phyloP scores from a whole-genome alignment of 1,284 basidiomycete genomes.

The Porogramme epimiltina region DNA sequence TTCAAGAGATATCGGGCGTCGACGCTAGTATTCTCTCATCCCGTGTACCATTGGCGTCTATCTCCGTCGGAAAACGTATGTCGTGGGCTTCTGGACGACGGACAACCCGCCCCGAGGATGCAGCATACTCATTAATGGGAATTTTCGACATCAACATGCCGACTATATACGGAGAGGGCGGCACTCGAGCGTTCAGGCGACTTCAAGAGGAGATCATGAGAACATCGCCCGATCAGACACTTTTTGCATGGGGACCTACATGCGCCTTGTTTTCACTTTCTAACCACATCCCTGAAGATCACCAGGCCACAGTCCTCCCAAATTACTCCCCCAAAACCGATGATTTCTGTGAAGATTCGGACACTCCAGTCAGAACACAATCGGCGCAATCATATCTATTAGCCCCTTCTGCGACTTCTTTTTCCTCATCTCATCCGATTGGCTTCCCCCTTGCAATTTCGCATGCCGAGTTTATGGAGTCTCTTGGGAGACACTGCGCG shows the following conservation, averaged over 20 bases:
- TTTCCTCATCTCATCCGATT: too few species aligned
- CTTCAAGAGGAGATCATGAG: slow-evolving; percentile 4
- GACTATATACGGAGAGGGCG: slow-evolving; percentile 1
- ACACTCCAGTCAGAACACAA: too few species aligned
- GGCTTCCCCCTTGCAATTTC: too few species aligned
- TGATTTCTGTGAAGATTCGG: too few species aligned
- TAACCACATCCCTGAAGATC: too few species aligned
- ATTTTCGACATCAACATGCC: slow-evolving; percentile 6
- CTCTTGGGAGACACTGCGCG: too few species aligned
- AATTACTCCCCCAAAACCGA: too few species aligned
- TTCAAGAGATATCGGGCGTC: not conserved
- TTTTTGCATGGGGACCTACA: slow-evolving; percentile 1
- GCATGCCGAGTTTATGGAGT: too few species aligned
- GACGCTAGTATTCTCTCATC: not conserved
- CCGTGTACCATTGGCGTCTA: not conserved
- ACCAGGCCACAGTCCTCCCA: too few species aligned
- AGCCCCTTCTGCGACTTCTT: too few species aligned
- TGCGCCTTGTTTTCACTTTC: too few species aligned
- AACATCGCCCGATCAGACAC: slow-evolving; percentile 1
- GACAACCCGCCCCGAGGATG: slow-evolving; percentile 2
- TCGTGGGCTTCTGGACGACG: not conserved
- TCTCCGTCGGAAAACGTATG: slow-evolving; percentile 1
- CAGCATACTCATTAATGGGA: slow-evolving; percentile 4
- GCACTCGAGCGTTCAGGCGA: not conserved
- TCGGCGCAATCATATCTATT: too few species aligned